Evolutionary conservation across 805 yeast species (phyloP).

Genomic region (Starmerella apis): DNA sequence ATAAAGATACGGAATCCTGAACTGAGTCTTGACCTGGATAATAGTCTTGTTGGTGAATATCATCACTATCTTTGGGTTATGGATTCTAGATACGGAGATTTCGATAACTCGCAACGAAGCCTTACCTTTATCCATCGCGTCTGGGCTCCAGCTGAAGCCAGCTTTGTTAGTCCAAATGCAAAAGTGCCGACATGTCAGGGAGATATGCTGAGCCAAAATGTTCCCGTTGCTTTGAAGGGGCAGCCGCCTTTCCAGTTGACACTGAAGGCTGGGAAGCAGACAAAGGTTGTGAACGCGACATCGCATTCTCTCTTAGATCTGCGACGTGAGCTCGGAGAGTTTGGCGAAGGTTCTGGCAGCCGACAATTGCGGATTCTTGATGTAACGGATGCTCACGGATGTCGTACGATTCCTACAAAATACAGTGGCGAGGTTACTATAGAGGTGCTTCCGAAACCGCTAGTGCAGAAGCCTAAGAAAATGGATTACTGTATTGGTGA

Average conservation of each 20-base stretch:
- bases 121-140: slow-evolving; percentile 16
- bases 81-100: slow-evolving; percentile 22
- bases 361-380: slow-evolving; percentile 9
- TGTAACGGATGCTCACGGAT: slow-evolving; percentile 15
- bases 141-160: slow-evolving; percentile 13
- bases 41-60: slow-evolving; percentile 17
- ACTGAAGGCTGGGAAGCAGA: slow-evolving; percentile 8
- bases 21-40: neutral
- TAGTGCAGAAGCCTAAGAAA: slow-evolving; percentile 4
- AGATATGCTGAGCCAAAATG: neutral
- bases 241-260: slow-evolving; percentile 17
- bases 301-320: slow-evolving; percentile 5
- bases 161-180: neutral
- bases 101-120: slow-evolving; percentile 9
- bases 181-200: slow-evolving; percentile 11
- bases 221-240: slow-evolving; percentile 15
- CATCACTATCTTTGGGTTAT: slow-evolving; percentile 22
- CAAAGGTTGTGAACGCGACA: neutral
- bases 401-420: neutral
- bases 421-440: neutral
- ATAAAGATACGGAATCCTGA: neutral
- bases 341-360: neutral
- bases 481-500: slow-evolving; percentile 71
- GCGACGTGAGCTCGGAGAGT: slow-evolving; percentile 3
- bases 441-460: slow-evolving; percentile 12